phyloP scores from a whole-genome alignment of 768 basidiomycete genomes.

The Lactarius hengduanensis region DNA sequence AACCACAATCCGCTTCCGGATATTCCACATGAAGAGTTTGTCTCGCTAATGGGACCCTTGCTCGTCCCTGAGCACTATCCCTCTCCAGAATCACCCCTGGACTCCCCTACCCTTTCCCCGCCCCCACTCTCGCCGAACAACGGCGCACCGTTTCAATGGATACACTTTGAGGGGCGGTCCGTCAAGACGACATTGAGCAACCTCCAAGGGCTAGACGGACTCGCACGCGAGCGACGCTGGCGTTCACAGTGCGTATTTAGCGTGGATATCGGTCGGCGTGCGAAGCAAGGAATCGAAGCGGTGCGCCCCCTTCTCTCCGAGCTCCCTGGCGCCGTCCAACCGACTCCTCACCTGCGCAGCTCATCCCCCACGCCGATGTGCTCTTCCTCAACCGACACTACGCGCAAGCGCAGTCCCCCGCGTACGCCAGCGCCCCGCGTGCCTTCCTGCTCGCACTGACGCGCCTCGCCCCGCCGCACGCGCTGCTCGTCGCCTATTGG shows the following conservation, averaged over 20 bases:
- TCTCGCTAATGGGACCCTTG: constrained; percentile 74
- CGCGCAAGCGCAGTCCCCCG: constrained; percentile 58
- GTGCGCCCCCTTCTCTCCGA: constrained; percentile 43
- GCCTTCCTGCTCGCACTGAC: constrained; percentile 75
- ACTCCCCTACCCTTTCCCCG: constrained; percentile 26
- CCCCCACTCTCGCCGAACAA: constrained; percentile 30
- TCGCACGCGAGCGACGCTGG: constrained; percentile 83
- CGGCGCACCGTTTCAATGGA: constrained; percentile 77
- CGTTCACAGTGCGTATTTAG: constrained; percentile 79
- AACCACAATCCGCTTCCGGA: constrained; percentile 89
- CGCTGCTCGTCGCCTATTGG: constrained; percentile 80
- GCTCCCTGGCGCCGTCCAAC: background rate
- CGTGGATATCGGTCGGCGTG: constrained; percentile 70
- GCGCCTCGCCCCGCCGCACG: constrained; percentile 64
- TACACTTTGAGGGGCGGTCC: constrained; percentile 81
- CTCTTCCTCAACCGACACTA: constrained; percentile 77
- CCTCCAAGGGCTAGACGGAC: constrained; percentile 74
- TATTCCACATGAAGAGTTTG: constrained; percentile 84
- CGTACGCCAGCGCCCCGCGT: constrained; percentile 64
- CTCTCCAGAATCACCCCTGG: constrained; percentile 36
- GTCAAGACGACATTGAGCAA: constrained; percentile 79
- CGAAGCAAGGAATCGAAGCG: constrained; percentile 75
- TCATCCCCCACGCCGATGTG: constrained; percentile 80
- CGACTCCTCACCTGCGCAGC: constrained; percentile 40
- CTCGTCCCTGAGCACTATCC: constrained; percentile 78